Percentiles rank a stretch among this genome's conserved stretches.
phyloP scores from a whole-genome alignment of 176 grass and related monocot genomes.

The Calamus simplicifolius region DNA sequence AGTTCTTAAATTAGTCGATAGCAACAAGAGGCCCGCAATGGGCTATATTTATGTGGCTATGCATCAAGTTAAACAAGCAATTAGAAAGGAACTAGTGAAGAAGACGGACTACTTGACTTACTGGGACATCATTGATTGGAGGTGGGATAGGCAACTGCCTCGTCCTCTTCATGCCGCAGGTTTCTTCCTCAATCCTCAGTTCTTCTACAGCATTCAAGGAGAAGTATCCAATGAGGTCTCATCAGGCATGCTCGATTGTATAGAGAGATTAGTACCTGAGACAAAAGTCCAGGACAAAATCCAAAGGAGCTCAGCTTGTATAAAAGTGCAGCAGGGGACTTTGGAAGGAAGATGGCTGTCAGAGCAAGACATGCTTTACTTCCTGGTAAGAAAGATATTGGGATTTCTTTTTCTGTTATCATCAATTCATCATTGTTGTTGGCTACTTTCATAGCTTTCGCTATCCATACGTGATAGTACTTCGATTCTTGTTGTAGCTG shows the following conservation, averaged over 20 bases:
- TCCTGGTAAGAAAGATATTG: constrained; percentile 49
- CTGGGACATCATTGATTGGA: constrained; percentile 82
- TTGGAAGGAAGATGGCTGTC: constrained; percentile 81
- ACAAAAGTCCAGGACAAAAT: constrained; percentile 86
- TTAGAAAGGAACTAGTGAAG: constrained; percentile 65
- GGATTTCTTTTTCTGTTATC: too few species aligned
- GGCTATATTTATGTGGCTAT: constrained; percentile 78
- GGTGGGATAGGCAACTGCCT: constrained; percentile 49
- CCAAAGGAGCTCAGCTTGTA: constrained; percentile 80
- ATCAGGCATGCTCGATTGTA: constrained; percentile 78
- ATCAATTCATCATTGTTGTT: too few species aligned
- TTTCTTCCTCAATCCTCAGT: constrained; percentile 79
- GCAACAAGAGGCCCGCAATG: constrained; percentile 68
- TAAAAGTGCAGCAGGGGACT: constrained; percentile 62
- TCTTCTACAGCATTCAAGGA: constrained; percentile 70
- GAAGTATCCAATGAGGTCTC: constrained; percentile 63
- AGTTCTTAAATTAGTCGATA: constrained; percentile 65
- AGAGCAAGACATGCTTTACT: constrained; percentile 71
- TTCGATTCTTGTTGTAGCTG: constrained; percentile 40
- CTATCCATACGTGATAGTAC: too few species aligned
- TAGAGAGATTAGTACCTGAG: constrained; percentile 82
- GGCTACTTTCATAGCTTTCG: too few species aligned
- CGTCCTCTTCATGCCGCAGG: constrained; percentile 69
- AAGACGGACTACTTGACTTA: constrained; percentile 59
- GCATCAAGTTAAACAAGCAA: constrained; percentile 64